Evolutionary conservation across 2,329 filamentous ascomycete genomes (phyloP).

Genomic region (Botrytis byssoidea): DNA sequence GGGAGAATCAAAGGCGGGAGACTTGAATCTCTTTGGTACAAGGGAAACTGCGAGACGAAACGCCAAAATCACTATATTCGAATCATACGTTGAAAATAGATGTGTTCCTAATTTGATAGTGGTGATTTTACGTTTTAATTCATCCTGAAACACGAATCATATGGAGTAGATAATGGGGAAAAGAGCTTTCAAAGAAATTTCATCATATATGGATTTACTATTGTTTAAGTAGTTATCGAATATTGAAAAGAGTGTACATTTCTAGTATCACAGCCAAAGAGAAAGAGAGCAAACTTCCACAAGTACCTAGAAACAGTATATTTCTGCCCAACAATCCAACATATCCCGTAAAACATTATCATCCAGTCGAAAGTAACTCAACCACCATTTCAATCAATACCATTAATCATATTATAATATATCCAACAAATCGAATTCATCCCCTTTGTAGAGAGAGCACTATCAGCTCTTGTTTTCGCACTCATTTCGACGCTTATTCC

Average conservation of each 20-base stretch:
- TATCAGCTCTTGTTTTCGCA: background rate
- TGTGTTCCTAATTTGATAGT: background rate
- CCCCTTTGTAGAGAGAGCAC: background rate
- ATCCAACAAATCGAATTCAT: background rate
- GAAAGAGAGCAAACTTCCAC: background rate
- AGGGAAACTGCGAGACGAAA: too few relatives aligned
- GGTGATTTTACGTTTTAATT: too few relatives aligned
- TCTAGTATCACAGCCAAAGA: background rate
- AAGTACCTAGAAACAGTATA: background rate
- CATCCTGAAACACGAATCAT: accelerated
- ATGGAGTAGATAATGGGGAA: background rate
- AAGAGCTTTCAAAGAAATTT: background rate
- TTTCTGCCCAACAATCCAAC: background rate
- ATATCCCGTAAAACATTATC: background rate
- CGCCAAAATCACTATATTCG: too few relatives aligned
- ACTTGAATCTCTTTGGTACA: too few relatives aligned
- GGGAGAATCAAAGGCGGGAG: too few relatives aligned
- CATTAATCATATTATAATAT: background rate
- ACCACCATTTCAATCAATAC: background rate
- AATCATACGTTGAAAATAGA: background rate
- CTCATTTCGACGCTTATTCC: background rate
- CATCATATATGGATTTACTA: background rate
- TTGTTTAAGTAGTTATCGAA: background rate
- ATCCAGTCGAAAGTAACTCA: background rate
- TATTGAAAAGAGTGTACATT: background rate